A percentile compares a stretch with the other conserved stretches of the same genome.
These are phyloP conservation scores for Salvia sclarea DNA, from an alignment of 305 asterid species.

Conservation along the genomic window DNA sequence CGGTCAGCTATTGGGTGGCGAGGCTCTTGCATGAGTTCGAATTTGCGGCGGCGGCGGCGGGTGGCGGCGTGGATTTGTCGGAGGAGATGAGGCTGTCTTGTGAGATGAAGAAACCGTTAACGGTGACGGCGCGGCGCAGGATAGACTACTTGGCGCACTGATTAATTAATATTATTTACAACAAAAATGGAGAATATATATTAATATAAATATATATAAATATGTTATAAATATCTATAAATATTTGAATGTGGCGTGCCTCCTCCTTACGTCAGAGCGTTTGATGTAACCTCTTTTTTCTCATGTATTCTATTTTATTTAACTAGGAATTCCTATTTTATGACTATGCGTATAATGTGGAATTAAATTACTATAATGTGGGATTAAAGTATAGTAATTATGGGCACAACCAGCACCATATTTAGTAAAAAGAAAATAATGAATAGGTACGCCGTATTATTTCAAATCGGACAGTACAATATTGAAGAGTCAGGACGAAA, in stretches of 20 bases:
- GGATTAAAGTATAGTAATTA: too few species aligned
- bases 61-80: constrained; percentile 38
- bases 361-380: too few species aligned
- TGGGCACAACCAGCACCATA: too few species aligned
- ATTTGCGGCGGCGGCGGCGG: constrained; percentile 19
- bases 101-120: constrained; percentile 65
- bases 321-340: neutral
- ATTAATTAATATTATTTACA: too few species aligned
- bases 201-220: too few species aligned
- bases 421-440: too few species aligned
- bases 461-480: too few species aligned
- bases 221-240: neutral
- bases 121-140: constrained; percentile 40
- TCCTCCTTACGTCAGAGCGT: neutral
- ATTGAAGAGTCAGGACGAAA: too few species aligned
- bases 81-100: constrained; percentile 66
- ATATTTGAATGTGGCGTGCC: neutral
- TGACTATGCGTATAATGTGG: neutral
- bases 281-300: neutral
- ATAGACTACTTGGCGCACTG: neutral
- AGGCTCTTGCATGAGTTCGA: constrained; percentile 54
- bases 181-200: neutral
- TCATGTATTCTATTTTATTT: neutral
- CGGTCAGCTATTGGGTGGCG: constrained; percentile 74
- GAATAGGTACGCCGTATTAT: too few species aligned